Conservation (phyloP, 257 asterid genomes). For the Paraleonurus japonicus region DNA sequence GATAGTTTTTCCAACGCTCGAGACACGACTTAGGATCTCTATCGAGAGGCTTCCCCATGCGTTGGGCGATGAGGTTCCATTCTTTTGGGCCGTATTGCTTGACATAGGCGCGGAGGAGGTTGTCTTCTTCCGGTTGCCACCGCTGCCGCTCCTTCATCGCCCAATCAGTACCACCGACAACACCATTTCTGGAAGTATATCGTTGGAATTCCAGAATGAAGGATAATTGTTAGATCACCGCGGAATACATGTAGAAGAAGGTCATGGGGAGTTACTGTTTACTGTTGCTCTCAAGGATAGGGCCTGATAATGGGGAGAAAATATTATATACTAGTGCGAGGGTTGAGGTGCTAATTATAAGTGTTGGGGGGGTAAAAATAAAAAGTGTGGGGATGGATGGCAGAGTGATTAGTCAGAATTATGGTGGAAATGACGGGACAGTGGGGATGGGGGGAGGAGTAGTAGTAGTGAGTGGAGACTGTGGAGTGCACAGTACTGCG, state of each 20-base stretch:
- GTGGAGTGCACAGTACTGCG: conserved; percentile 21
- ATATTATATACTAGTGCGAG: conserved; percentile 23
- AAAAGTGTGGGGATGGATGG: conserved; percentile 7
- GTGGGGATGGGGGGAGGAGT: neutral
- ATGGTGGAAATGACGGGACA: conserved; percentile 67
- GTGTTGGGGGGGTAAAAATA: conserved; percentile 21
- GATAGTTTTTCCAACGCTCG: conserved; percentile 79
- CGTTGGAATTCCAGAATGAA: neutral
- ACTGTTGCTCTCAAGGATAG: neutral
- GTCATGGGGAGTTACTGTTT: conserved; percentile 24
- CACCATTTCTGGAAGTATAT: neutral
- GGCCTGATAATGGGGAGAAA: conserved; percentile 1
- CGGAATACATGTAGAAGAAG: no score
- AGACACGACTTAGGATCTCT: conserved; percentile 81
- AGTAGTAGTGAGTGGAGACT: neutral
- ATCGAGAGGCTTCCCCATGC: conserved; percentile 61
- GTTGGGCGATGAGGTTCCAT: conserved; percentile 73
- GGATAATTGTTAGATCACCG: neutral
- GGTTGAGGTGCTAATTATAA: conserved; percentile 3
- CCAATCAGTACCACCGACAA: no score
- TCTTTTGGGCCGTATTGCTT: conserved; percentile 81
- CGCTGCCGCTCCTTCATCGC: conserved; percentile 84
- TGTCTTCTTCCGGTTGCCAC: conserved; percentile 88
- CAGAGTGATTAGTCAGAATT: conserved; percentile 45
- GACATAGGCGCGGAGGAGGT: conserved; percentile 76